Base-by-base conservation (phyloP, 2,329 filamentous ascomycete species). In the Penicillium sp. region DNA sequence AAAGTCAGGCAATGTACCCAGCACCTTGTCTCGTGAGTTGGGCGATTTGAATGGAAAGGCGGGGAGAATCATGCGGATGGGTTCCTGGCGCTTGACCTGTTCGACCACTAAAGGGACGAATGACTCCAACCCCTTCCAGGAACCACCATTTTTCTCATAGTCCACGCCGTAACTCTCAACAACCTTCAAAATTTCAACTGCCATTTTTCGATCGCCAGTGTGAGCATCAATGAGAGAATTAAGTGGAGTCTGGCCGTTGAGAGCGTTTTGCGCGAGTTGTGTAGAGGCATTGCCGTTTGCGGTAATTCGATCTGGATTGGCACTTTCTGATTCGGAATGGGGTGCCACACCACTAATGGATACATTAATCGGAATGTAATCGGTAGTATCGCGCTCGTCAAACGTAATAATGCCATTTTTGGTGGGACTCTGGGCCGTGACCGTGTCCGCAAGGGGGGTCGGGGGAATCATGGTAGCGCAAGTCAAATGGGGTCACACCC, bases 1-100 rank as follows among this genome's bases (percentile, higher is more conserved):
- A n/a, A 78, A 70, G 51, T 82, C 80, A 0, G 80, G 80, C 3
- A 81, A 65, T 0, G 60, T 62, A 2, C 80, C 73, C 17, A 75
- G 58, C 6, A 76, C 74, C 60, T 78, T 78, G 51, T 76, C 73
- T 15, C 64, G 59, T 9, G 58, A 40, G 55, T 74, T 74, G 10
- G 72, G 70, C 2, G 72, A 73, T 15, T 74, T 74, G 53, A 73
- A 73, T 1, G 72, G 72, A 17, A 74, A 74, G 12, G 72, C 72
- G 1, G 72, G 72, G 9, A 74, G 56, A 8, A 73, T 70, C 72
- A 74, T 74, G n/a, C 68, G 70, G 42, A 73, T 71, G 0, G 71
- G 65, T 47, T 72, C 67, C 30, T 68, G 58, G 24, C 40, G 64
- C 33, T 62, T 53, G 15, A 72, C 65, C 30, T 65, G 69, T 2